Evolutionary conservation across 1,284 basidiomycete species (phyloP), one percentile per base, ranked within the genome.

Genomic region (Cutaneotrichosporon mucoides): DNA sequence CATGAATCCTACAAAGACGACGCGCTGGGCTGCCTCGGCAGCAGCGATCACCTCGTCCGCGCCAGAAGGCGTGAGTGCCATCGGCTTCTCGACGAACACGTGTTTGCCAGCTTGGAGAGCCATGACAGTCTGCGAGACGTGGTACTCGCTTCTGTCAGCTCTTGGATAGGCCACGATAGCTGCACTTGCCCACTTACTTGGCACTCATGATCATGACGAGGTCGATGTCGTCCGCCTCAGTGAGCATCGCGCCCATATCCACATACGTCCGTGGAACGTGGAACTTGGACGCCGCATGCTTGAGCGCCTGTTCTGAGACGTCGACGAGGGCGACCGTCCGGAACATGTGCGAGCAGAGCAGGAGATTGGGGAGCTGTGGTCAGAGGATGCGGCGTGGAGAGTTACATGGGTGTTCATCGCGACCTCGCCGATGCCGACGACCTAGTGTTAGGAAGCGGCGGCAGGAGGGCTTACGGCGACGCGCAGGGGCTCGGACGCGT

Each of bases 1-100:
- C 78, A 79, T 80, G 59, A 77, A 77, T 5, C 77, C 79, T 6
- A 80, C 70, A 58, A 72, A 69, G 10, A 69, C 57, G 10, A 68
- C 55, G 13, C 61, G 61, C 34, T 65, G 62, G 33, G 65, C 62
- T 12, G 57, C 50, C 24, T 58, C 13, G 24, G 60, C 53, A 2
- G 68, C 73, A 0, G 60, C 61, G 13, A 64, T 64, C 38, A 75
- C 62, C 7, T 48, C 52, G n/a, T 67, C 57, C 0, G 68, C 72
- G 8, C 70, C 71, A n/a, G 56, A 54, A 4, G 55, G 42, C 1
- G 62, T 66, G 15, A 72, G 59, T 11, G 64, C 63, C 67, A 74
- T 73, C 1, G 73, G 73, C 60, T 76, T 76, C 64, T 76, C 73
- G 52, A 76, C 64, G 44, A 76, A 67, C 15, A 76, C 72, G 48